Base-by-base conservation (phyloP, 2,329 filamentous ascomycete genomes). In the Penicillium capsulatum region DNA sequence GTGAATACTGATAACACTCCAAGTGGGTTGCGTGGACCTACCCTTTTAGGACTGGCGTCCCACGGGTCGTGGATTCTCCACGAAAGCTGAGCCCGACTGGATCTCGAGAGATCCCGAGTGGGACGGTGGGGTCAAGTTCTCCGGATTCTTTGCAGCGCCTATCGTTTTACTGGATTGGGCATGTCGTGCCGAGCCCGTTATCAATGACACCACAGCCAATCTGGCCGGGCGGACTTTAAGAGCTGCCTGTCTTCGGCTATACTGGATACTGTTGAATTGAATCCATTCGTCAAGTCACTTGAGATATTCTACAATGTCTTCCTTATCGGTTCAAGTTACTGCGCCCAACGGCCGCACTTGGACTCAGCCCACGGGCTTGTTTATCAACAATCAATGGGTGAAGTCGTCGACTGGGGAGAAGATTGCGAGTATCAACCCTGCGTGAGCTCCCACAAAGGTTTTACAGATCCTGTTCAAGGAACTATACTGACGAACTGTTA, bases 341-440 rank as follows among this genome's bases (percentile, higher is more conserved):
- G 64, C 64, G 10, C 65, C 65, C 4, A 68, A 68, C 42, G 65
- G 64, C 34, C 54, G 53, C 19, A 55, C 55, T 34, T 68, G 64
- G 49, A 56, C 50, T 2, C 65, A 68, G 34, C 65, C 60, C 0
- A 65, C 60, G 2, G 66, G 68, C 9, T 50, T 71, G 31, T 71
- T 71, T 53, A 70, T 71, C 50, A 64, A 69, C 44, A 67, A 68
- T 45, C 60, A 70, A 50, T 71, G 67, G 51, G 63, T 69, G 26
- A 53, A 58, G 28, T 62, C 63, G 4, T 60, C 57, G 5, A 55
- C 57, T 11, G 65, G 63, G 9, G 55, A 65, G 34, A 65, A 57
- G 34, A 62, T 68, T 35, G 54, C 56, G 3, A 60, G 56, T 22
- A 62, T 67, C 42, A 63, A 63, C 42, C 63, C 63, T 10, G 47